These are phyloP conservation scores for Yamadazyma diddensiae DNA, from an alignment of 1,139 yeast species.

Conservation along the genomic window DNA sequence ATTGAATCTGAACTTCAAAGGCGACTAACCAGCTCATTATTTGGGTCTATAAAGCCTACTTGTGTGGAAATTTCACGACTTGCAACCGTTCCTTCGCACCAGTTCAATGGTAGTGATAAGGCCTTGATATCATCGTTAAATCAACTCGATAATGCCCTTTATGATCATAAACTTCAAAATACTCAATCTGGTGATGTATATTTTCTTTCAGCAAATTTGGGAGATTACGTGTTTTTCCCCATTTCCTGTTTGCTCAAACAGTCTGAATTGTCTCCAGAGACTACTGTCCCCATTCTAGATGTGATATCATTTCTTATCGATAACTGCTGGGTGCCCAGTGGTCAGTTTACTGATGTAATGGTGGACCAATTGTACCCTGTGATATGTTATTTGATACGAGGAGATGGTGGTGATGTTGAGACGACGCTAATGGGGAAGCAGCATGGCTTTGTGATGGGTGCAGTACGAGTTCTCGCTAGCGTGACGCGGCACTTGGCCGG, in stretches of 20 bases:
- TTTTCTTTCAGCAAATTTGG: constrained; percentile 28
- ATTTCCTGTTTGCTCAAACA: constrained; percentile 33
- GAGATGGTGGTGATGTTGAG: constrained; percentile 10
- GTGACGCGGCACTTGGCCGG: constrained; percentile 3
- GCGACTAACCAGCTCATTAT: constrained; percentile 28
- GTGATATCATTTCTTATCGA: constrained; percentile 28
- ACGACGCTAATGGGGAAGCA: constrained; percentile 6
- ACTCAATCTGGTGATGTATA: constrained; percentile 16
- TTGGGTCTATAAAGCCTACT: constrained; percentile 28
- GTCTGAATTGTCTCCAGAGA: constrained; percentile 19
- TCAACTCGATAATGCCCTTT: constrained; percentile 13
- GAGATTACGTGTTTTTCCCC: constrained; percentile 45
- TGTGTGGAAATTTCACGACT: constrained; percentile 31
- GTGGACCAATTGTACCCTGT: constrained; percentile 39
- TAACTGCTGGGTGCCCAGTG: constrained; percentile 31
- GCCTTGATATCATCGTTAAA: constrained; percentile 12
- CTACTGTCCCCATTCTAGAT: constrained; percentile 22
- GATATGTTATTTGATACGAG: constrained; percentile 24
- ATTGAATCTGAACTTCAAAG: constrained; percentile 2
- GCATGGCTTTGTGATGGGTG: constrained; percentile 20
- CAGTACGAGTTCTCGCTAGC: constrained; percentile 9
- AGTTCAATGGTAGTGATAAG: constrained; percentile 14
- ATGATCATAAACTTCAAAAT: constrained; percentile 16
- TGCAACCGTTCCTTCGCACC: constrained; percentile 15
- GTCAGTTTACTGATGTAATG: constrained; percentile 18